phyloP scores from a whole-genome alignment of 257 asterid genomes.

The Eustoma russellianum region DNA sequence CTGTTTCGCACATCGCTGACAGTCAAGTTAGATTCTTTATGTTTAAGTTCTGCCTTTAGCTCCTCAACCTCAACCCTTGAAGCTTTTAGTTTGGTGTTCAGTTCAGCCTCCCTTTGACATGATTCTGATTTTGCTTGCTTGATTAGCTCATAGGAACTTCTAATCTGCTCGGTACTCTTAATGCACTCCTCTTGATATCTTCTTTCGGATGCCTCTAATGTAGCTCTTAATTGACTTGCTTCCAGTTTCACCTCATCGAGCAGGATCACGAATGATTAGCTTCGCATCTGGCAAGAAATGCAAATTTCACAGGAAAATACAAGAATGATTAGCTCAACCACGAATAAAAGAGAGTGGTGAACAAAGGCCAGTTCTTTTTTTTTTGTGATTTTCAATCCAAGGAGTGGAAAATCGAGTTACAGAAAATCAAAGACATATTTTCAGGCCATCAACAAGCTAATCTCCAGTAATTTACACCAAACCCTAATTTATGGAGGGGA shows the following conservation, averaged over 20 bases:
- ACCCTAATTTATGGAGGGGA: no score
- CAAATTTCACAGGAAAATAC: no score
- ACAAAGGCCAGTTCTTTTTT: no score
- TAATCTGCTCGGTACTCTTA: slow-evolving; percentile 50
- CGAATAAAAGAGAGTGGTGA: no score
- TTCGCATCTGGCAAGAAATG: no score
- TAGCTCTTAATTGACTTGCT: slow-evolving; percentile 33
- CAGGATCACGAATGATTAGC: slow-evolving; percentile 11
- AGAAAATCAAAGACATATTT: no score
- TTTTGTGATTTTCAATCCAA: no score
- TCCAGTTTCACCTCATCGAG: slow-evolving; percentile 31
- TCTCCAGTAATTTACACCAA: no score
- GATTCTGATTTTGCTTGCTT: slow-evolving; percentile 45
- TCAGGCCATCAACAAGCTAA: no score
- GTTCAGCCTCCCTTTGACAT: slow-evolving; percentile 36
- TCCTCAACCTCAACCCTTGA: slow-evolving; percentile 40
- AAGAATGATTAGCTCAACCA: no score
- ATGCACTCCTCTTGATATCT: slow-evolving; percentile 53
- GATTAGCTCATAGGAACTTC: slow-evolving; percentile 51
- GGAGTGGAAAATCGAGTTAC: no score
- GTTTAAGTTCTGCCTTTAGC: slow-evolving; percentile 28
- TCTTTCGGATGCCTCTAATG: slow-evolving; percentile 61
- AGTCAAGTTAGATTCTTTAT: slow-evolving; percentile 28
- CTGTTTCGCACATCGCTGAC: slow-evolving; percentile 15
- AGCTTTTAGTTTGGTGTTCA: slow-evolving; percentile 35